Conservation (phyloP, 352 stramenopile species). For the Phytopythium helicoides region DNA sequence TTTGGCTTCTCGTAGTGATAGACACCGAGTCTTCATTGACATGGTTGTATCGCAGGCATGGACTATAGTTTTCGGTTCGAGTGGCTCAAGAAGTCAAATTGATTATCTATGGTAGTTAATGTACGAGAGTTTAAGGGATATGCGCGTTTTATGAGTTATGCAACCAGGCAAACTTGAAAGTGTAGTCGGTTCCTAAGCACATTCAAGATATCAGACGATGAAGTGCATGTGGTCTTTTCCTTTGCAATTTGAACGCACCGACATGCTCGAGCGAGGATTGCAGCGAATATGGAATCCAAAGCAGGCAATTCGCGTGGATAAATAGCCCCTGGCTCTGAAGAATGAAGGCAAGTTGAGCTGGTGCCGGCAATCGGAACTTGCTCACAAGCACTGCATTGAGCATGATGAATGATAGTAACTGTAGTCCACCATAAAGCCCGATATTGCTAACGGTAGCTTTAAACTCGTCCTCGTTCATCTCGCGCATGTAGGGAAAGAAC, state of each 20-base stretch:
- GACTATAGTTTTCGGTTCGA: slow-evolving; percentile 16
- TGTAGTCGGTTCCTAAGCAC: slow-evolving; percentile 24
- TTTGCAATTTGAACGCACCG: slow-evolving; percentile 8
- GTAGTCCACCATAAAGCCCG: slow-evolving; percentile 22
- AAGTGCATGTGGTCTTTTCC: too few relatives aligned
- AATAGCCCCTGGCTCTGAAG: slow-evolving; percentile 21
- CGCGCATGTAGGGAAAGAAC: slow-evolving; percentile 16
- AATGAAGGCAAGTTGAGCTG: slow-evolving; percentile 14
- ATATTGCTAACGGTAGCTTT: slow-evolving; percentile 14
- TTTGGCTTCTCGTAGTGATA: too few relatives aligned
- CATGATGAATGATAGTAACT: slow-evolving; percentile 29
- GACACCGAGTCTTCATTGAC: too few relatives aligned
- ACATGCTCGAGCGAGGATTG: slow-evolving; percentile 28
- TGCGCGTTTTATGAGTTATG: slow-evolving; percentile 4
- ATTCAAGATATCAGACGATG: neutral
- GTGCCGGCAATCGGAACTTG: slow-evolving; percentile 18
- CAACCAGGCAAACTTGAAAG: slow-evolving; percentile 37
- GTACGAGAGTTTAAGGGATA: too few relatives aligned
- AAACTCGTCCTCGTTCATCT: slow-evolving; percentile 14
- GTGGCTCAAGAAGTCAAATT: slow-evolving; percentile 11
- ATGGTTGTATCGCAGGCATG: slow-evolving; percentile 4
- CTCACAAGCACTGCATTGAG: slow-evolving; percentile 13
- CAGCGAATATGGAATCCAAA: slow-evolving; percentile 36
- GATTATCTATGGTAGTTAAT: neutral
- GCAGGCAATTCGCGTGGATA: slow-evolving; percentile 24